Conservation (phyloP, 306 rosid genomes). For the Albizia julibrissin region DNA sequence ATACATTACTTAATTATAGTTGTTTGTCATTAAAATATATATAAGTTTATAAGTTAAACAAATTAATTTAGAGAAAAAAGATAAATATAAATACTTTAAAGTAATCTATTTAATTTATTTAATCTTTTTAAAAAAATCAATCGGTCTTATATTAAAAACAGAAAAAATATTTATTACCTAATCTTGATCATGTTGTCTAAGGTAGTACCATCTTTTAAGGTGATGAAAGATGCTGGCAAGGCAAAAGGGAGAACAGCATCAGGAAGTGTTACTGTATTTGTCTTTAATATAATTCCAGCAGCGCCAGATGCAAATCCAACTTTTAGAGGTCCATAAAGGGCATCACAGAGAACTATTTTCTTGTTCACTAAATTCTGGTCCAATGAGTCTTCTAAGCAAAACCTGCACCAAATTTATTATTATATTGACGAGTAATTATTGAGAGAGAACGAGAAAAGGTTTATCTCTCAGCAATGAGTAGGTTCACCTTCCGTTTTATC, state of each 20-base stretch:
- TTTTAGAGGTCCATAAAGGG: not conserved
- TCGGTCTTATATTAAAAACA: too few species aligned
- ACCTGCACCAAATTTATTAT: constrained; percentile 11
- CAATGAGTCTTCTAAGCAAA: not conserved
- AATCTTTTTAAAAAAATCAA: too few species aligned
- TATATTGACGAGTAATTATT: not conserved
- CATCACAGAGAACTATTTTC: constrained; percentile 47
- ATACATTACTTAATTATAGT: too few species aligned
- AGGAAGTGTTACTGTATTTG: not conserved
- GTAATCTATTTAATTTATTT: too few species aligned
- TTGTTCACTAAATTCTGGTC: constrained; percentile 27
- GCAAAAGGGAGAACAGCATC: not conserved
- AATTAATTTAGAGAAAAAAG: too few species aligned
- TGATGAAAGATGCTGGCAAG: constrained; percentile 36
- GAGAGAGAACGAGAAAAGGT: not conserved
- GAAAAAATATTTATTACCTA: not conserved
- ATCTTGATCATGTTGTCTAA: not conserved
- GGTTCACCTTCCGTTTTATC: not conserved
- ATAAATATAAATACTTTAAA: too few species aligned
- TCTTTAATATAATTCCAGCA: constrained; percentile 11
- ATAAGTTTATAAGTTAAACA: not conserved
- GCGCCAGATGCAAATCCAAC: constrained; percentile 10
- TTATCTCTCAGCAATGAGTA: not conserved
- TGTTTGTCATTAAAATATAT: too few species aligned
- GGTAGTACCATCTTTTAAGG: not conserved